Conservation (phyloP, 192 early-diverging fungal species). For the Entomortierella parvispora region DNA sequence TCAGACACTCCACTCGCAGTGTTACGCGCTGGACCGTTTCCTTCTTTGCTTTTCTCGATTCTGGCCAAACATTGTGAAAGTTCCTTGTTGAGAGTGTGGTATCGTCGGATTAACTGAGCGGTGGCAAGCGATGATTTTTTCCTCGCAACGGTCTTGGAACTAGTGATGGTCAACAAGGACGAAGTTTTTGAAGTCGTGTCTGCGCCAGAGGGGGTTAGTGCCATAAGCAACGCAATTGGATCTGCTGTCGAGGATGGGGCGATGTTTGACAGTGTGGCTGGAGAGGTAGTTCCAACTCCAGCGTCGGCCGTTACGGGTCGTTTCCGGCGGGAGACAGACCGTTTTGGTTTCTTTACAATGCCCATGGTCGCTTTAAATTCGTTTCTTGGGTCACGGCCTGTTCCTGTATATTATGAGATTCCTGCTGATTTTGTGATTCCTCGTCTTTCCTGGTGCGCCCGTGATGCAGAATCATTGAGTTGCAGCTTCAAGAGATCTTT, state of each 20-base stretch:
- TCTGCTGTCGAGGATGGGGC: not conserved
- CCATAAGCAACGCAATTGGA: slow-evolving; percentile 24
- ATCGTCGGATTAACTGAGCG: slow-evolving; percentile 76
- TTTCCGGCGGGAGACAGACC: slow-evolving; percentile 12
- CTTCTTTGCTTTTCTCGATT: slow-evolving; percentile 15
- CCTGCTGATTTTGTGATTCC: too few relatives aligned
- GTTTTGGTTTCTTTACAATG: slow-evolving; percentile 25
- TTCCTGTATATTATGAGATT: too few relatives aligned
- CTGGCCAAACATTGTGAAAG: slow-evolving; percentile 61
- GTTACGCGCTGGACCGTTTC: slow-evolving; percentile 5
- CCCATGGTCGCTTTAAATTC: not conserved
- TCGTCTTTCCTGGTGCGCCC: too few relatives aligned
- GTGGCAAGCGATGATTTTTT: slow-evolving; percentile 72
- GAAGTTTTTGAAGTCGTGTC: slow-evolving; percentile 40
- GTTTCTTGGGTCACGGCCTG: not conserved
- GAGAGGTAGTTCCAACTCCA: not conserved
- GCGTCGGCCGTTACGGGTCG: slow-evolving; percentile 18
- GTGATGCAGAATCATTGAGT: too few relatives aligned
- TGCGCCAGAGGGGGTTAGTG: slow-evolving; percentile 28
- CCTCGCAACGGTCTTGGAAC: slow-evolving; percentile 27
- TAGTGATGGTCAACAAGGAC: slow-evolving; percentile 32
- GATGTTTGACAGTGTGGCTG: not conserved
- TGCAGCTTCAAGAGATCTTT: too few relatives aligned
- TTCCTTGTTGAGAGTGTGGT: slow-evolving; percentile 85
- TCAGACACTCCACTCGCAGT: slow-evolving; percentile 22